Percentiles rank a stretch among this genome's conserved stretches.
Evolutionary conservation across 495 filamentous ascomycete genomes (phyloP).

Genomic region (Hypoxylon fragiforme): DNA sequence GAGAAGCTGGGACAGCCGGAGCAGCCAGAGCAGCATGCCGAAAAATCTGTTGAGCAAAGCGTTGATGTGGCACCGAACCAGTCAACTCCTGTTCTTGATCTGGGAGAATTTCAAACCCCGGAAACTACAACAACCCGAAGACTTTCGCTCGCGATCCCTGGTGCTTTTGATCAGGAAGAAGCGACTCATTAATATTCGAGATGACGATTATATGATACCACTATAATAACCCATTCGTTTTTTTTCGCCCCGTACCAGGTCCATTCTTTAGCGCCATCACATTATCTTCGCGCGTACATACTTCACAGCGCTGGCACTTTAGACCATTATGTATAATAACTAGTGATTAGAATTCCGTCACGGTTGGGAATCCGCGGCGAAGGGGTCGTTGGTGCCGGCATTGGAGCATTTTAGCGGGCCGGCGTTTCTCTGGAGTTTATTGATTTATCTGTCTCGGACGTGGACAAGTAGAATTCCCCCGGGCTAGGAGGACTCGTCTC

Average conservation of each 20-base stretch:
- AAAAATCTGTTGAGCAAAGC: neutral
- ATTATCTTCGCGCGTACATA: constrained; percentile 34
- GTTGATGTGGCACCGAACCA: neutral
- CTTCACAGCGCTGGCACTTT: constrained; percentile 16
- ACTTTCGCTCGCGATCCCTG: constrained; percentile 32
- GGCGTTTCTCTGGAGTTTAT: constrained; percentile 23
- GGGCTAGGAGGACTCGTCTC: constrained; percentile 6
- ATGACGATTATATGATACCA: constrained; percentile 11
- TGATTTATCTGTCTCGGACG: constrained; percentile 6
- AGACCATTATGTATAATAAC: constrained; percentile 37
- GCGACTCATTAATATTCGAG: constrained; percentile 15
- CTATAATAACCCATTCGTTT: constrained; percentile 17
- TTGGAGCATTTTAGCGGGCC: constrained; percentile 28
- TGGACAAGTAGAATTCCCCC: constrained; percentile 10
- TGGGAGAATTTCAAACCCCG: constrained; percentile 1
- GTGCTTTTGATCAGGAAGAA: constrained; percentile 10
- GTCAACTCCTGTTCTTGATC: neutral
- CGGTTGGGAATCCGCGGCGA: constrained; percentile 12
- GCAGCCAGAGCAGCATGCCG: constrained; percentile 1
- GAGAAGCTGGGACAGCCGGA: constrained; percentile 9
- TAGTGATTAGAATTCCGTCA: constrained; percentile 29
- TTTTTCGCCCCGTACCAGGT: constrained; percentile 17
- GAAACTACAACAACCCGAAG: constrained; percentile 7
- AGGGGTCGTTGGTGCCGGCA: constrained; percentile 18
- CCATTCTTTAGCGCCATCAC: constrained; percentile 14